These are phyloP conservation scores for Populus ilicifolia DNA, from an alignment of 345 rosid species.

Conservation along the genomic window DNA sequence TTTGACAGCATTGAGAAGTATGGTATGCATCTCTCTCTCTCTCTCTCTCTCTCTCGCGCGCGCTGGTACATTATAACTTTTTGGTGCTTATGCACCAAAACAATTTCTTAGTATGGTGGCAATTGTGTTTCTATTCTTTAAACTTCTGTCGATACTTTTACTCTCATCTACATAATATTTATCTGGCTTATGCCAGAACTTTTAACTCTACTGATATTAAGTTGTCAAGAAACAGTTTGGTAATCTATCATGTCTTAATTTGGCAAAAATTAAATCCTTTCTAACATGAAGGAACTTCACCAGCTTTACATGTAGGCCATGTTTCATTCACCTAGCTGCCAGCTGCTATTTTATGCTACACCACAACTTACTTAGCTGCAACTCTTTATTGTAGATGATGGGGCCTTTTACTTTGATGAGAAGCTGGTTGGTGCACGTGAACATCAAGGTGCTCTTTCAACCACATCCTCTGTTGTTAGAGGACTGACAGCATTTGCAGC, in stretches of 20 bases:
- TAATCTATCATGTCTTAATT: not conserved
- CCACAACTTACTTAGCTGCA: not conserved
- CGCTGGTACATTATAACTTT: not conserved
- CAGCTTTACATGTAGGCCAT: not conserved
- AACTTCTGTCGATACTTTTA: not conserved
- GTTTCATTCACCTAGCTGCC: not conserved
- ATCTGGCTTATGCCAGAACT: not conserved
- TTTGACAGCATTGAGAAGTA: constrained; percentile 79
- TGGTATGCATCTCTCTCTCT: constrained; percentile 41
- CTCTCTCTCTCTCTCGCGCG: not conserved
- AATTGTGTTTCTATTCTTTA: not conserved
- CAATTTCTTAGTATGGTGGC: not conserved
- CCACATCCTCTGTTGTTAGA: constrained; percentile 76
- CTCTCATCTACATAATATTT: not conserved
- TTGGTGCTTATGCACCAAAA: not conserved
- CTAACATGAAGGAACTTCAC: not conserved
- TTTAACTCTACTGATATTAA: not conserved
- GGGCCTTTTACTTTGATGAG: constrained; percentile 76
- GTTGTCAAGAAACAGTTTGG: not conserved
- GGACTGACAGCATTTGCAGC: constrained; percentile 72
- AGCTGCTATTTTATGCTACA: not conserved
- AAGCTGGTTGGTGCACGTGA: constrained; percentile 46
- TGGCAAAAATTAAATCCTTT: not conserved
- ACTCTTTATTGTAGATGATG: constrained; percentile 59
- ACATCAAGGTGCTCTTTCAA: constrained; percentile 62